Evolutionary conservation across 179 eudicot species (phyloP).

Genomic region (Silene noctiflora): DNA sequence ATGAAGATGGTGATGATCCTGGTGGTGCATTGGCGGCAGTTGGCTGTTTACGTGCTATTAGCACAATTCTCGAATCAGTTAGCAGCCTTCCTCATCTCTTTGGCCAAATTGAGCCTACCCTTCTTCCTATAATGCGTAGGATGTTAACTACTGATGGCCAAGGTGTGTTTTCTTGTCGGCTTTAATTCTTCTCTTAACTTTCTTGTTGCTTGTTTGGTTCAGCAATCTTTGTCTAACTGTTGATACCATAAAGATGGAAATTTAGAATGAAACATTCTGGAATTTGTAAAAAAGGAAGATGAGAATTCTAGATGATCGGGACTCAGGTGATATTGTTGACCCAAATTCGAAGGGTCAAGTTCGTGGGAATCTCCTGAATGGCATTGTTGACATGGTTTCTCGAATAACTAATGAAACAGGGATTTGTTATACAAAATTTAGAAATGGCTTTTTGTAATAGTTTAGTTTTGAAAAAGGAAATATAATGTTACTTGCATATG

Average conservation of each 20-base stretch:
- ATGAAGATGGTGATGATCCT: conserved; percentile 95
- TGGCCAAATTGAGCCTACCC: conserved; percentile 78
- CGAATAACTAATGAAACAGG: too few relatives aligned
- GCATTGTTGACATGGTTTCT: too few relatives aligned
- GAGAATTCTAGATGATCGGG: neutral
- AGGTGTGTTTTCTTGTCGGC: conserved; percentile 43
- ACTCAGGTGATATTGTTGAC: neutral
- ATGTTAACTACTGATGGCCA: conserved; percentile 99
- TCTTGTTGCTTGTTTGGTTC: neutral
- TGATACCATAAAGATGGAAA: neutral
- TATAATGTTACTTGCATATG: too few relatives aligned
- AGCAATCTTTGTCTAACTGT: neutral
- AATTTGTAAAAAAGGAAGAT: neutral
- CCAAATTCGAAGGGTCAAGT: neutral
- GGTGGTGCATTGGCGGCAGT: conserved; percentile 99
- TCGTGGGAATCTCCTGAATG: neutral
- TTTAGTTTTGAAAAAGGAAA: too few relatives aligned
- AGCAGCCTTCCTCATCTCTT: conserved; percentile 92
- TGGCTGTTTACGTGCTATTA: conserved; percentile 97
- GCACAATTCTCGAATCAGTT: conserved; percentile 96
- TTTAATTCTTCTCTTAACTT: neutral
- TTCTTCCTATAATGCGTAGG: conserved; percentile 92
- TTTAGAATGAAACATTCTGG: neutral
- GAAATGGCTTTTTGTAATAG: too few relatives aligned
- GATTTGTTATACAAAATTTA: too few relatives aligned